These are phyloP conservation scores for Cystobasidium slooffiae DNA, from an alignment of 1,284 basidiomycete species.

Conservation along the genomic window DNA sequence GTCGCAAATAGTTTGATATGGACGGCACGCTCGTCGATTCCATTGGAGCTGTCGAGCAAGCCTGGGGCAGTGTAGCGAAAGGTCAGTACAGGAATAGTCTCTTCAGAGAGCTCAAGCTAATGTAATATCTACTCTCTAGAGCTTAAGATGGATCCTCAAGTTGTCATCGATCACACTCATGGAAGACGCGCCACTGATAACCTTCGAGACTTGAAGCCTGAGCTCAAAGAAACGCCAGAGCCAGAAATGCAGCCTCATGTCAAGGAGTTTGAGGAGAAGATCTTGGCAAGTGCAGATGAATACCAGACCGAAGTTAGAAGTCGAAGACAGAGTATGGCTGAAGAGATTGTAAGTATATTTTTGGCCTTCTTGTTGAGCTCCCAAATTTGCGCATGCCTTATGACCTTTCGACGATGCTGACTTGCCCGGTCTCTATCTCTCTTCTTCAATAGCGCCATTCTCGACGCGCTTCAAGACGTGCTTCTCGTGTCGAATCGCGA, in stretches of 20 bases:
- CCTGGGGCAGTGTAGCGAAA: constrained; percentile 74
- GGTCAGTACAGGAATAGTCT: constrained; percentile 70
- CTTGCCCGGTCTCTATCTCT: neutral
- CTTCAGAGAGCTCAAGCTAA: constrained; percentile 61
- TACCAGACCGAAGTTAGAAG: constrained; percentile 57
- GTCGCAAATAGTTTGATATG: constrained; percentile 49
- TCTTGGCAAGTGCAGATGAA: constrained; percentile 74
- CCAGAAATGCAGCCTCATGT: constrained; percentile 73
- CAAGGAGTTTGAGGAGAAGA: constrained; percentile 69
- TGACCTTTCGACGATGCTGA: too few species aligned
- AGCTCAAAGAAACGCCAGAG: constrained; percentile 59
- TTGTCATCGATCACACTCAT: constrained; percentile 65
- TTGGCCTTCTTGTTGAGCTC: neutral
- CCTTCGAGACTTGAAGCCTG: constrained; percentile 66
- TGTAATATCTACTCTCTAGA: constrained; percentile 29
- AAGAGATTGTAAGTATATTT: constrained; percentile 38
- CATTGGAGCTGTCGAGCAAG: constrained; percentile 75
- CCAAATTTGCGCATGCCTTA: neutral
- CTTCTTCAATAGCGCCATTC: constrained; percentile 20
- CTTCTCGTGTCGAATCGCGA: constrained; percentile 27
- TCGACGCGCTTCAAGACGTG: constrained; percentile 33
- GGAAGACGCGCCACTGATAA: constrained; percentile 74
- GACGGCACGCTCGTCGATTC: constrained; percentile 69
- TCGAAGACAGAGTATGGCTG: constrained; percentile 40
- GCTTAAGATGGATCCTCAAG: constrained; percentile 51